Evolutionary conservation across 169 alveolate genomes (phyloP).

Genomic region (Toxoplasma gondii): DNA sequence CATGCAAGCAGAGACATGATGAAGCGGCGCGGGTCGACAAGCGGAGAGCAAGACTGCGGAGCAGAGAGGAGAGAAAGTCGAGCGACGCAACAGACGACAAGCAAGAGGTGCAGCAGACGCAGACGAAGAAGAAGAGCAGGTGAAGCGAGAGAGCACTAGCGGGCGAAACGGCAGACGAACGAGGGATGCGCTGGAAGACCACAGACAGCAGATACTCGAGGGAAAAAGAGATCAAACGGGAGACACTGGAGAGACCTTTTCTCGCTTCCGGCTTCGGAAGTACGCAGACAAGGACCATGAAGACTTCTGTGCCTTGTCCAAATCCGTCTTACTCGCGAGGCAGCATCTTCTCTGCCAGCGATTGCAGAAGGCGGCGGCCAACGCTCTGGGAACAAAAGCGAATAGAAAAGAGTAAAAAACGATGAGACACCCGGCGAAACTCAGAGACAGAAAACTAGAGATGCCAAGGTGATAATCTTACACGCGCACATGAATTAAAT

Average conservation of each 20-base stretch:
- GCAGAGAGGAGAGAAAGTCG: neutral
- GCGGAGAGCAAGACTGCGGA: too few species aligned
- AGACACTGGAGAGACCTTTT: too few species aligned
- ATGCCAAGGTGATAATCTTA: too few species aligned
- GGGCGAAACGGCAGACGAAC: neutral
- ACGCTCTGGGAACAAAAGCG: slow-evolving; percentile 43
- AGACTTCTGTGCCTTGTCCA: too few species aligned
- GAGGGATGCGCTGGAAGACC: neutral
- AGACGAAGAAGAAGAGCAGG: neutral
- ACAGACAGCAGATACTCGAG: neutral
- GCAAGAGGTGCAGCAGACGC: neutral
- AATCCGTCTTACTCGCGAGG: slow-evolving; percentile 60
- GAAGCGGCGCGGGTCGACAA: too few species aligned
- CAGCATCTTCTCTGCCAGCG: slow-evolving; percentile 63
- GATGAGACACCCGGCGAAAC: neutral
- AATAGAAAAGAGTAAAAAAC: too few species aligned
- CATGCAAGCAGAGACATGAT: too few species aligned
- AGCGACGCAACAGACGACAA: neutral
- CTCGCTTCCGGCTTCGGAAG: too few species aligned
- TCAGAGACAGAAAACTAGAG: neutral
- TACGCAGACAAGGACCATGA: too few species aligned
- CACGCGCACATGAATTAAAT: too few species aligned
- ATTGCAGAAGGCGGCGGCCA: slow-evolving; percentile 60
- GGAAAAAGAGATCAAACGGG: neutral
- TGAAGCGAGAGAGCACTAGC: neutral